These are phyloP conservation scores for Rhypophila decipiens DNA, from an alignment of 495 filamentous ascomycete genomes.

Conservation along the genomic window DNA sequence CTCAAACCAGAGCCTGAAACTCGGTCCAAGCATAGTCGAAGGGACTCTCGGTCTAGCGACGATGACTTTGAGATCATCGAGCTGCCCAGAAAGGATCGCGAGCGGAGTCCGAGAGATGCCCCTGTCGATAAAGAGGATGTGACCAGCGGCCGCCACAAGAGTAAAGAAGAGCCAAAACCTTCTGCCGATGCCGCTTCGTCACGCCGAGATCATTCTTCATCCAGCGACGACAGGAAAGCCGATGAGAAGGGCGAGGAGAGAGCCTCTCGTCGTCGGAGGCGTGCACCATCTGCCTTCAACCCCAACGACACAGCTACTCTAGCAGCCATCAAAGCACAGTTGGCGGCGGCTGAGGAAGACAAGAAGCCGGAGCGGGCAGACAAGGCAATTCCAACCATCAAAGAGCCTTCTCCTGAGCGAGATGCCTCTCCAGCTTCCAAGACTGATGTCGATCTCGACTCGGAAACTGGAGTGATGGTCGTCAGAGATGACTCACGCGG, in stretches of 20 bases:
- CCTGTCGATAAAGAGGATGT: constrained; percentile 13
- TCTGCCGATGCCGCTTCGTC: constrained; percentile 7
- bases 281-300: constrained; percentile 37
- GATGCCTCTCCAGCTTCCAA: constrained; percentile 15
- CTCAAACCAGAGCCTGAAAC: constrained; percentile 19
- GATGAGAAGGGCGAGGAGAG: background rate
- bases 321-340: constrained; percentile 41
- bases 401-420: constrained; percentile 25
- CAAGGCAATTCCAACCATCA: constrained; percentile 11
- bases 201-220: constrained; percentile 15
- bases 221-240: constrained; percentile 19
- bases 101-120: constrained; percentile 11
- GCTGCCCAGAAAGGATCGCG: constrained; percentile 26
- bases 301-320: constrained; percentile 44
- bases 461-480: constrained; percentile 9
- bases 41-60: constrained; percentile 25
- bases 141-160: constrained; percentile 13
- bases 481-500: constrained; percentile 33
- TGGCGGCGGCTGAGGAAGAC: constrained; percentile 30
- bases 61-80: constrained; percentile 33
- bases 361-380: constrained; percentile 14
- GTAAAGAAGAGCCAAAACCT: constrained; percentile 19
- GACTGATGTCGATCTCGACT: constrained; percentile 16
- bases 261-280: constrained; percentile 24
- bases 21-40: constrained; percentile 12